Conservation (phyloP, 768 basidiomycete genomes). For the Russula sp. region DNA sequence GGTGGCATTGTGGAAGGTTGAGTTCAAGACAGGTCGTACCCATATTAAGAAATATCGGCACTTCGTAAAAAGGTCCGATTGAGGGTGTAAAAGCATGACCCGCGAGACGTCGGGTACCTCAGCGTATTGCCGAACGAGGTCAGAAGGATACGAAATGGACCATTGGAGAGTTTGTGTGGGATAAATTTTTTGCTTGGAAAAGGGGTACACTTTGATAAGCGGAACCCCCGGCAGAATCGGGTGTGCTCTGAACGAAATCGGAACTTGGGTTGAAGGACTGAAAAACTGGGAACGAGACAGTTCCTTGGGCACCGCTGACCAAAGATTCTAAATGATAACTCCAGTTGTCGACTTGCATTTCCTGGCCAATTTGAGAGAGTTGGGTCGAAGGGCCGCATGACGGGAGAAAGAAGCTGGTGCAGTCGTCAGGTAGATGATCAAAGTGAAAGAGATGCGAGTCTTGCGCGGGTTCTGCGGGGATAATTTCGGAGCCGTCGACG, state of each 20-base stretch:
- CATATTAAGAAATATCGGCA: background rate
- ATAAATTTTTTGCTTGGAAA: conserved; percentile 1
- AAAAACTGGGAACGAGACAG: background rate
- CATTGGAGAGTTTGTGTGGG: background rate
- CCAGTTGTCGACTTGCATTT: conserved; percentile 1
- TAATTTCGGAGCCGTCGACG: background rate
- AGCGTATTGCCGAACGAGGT: background rate
- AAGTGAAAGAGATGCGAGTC: conserved; percentile 1
- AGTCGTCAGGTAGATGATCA: background rate
- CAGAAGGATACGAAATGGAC: background rate
- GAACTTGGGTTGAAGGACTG: conserved; percentile 6
- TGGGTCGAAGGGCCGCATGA: conserved; percentile 1
- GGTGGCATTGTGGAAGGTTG: background rate
- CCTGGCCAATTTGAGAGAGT: background rate
- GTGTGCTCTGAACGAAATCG: background rate
- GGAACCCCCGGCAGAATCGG: background rate
- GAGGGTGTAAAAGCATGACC: background rate
- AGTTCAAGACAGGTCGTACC: background rate
- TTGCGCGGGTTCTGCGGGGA: background rate
- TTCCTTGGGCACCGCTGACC: background rate
- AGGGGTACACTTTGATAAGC: background rate
- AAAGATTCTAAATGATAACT: background rate
- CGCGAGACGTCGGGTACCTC: background rate
- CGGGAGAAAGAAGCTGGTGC: background rate
- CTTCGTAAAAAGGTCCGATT: background rate